Evolutionary conservation across 495 filamentous ascomycete genomes (phyloP).

Genomic region (Neurospora intermedia): DNA sequence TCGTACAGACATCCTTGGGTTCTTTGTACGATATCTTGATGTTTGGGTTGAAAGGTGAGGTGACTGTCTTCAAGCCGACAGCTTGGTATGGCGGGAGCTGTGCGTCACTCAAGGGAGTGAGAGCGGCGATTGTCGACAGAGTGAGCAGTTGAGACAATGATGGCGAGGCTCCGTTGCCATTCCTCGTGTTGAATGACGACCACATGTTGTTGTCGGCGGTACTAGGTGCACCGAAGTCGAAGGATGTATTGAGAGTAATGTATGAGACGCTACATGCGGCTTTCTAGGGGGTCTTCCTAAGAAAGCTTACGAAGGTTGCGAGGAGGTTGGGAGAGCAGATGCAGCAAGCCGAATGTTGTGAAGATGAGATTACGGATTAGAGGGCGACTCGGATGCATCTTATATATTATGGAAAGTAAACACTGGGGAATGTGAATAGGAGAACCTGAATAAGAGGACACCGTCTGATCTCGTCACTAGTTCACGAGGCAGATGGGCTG

Average conservation of each 20-base stretch:
- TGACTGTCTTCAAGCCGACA: slow-evolving; percentile 37
- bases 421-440: neutral
- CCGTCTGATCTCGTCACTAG: neutral
- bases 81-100: slow-evolving; percentile 6
- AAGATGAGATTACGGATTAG: neutral
- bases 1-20: slow-evolving; percentile 41
- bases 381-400: neutral
- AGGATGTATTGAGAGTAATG: neutral
- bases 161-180: neutral
- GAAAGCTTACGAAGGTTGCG: neutral
- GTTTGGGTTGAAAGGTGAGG: slow-evolving; percentile 45
- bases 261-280: neutral
- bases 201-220: neutral
- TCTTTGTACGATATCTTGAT: slow-evolving; percentile 52
- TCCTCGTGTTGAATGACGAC: neutral
- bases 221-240: neutral
- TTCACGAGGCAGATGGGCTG: neutral
- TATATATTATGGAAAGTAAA: neutral
- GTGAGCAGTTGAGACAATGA: neutral
- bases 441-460: neutral
- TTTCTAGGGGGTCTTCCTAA: neutral
- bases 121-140: neutral
- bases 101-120: neutral
- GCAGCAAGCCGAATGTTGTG: neutral
- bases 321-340: neutral